These are phyloP conservation scores for Suillus paluster DNA, from an alignment of 768 basidiomycete species.

Conservation along the genomic window DNA sequence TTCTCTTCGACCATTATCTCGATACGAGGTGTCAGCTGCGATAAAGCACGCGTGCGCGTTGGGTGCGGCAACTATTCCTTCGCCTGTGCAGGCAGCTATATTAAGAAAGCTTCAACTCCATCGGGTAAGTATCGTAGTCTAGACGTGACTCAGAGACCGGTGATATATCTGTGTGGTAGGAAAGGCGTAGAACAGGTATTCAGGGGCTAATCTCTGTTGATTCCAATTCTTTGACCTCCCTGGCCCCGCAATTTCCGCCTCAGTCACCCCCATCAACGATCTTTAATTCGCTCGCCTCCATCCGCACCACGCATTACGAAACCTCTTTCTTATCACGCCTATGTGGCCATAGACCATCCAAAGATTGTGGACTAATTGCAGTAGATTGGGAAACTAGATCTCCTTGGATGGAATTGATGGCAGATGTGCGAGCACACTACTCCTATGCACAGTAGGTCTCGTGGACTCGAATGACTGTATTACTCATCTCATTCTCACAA, in stretches of 20 bases:
- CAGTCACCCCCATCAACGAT: constrained; percentile 36
- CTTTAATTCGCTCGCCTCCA: constrained; percentile 56
- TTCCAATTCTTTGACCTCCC: constrained; percentile 20
- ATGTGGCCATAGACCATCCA: constrained; percentile 42
- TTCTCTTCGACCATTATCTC: constrained; percentile 45
- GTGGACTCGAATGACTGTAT: not conserved
- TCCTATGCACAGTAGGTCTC: constrained; percentile 58
- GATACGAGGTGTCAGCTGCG: constrained; percentile 42
- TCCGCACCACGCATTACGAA: constrained; percentile 66
- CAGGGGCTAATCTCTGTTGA: constrained; percentile 5
- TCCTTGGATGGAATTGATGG: constrained; percentile 79
- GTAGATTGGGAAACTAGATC: constrained; percentile 75
- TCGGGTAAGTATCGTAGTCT: constrained; percentile 25
- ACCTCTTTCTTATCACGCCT: constrained; percentile 71
- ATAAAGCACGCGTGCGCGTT: constrained; percentile 31
- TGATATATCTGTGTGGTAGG: constrained; percentile 17
- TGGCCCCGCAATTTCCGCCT: constrained; percentile 34
- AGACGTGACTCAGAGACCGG: not conserved
- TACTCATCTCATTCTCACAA: constrained; percentile 30
- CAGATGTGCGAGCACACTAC: constrained; percentile 71
- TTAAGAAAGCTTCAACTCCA: constrained; percentile 52
- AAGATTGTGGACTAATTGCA: constrained; percentile 46
- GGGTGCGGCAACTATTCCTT: constrained; percentile 18
- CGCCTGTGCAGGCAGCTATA: constrained; percentile 38
- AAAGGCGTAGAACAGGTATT: constrained; percentile 23